phyloP scores from a whole-genome alignment of 179 eudicot species.

The Patellifolia procumbens region DNA sequence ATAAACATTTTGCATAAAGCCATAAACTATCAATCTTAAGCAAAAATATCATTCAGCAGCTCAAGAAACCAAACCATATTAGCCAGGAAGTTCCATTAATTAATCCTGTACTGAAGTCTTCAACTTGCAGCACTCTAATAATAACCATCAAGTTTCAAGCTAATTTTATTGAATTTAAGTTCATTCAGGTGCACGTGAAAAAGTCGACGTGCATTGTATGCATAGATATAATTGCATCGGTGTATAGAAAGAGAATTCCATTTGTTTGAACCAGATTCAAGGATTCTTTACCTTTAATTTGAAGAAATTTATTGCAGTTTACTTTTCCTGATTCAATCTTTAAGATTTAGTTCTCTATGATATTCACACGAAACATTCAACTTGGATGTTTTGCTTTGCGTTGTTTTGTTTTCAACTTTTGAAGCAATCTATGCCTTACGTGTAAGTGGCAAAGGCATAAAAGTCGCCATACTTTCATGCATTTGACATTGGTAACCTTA shows the following conservation, averaged over 20 bases:
- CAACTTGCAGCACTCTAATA: background rate
- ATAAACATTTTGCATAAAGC: background rate
- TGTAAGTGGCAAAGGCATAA: background rate
- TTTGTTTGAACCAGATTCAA: background rate
- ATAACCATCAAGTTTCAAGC: background rate
- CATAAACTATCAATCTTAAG: conserved; percentile 4
- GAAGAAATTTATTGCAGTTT: too few species aligned
- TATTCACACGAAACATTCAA: background rate
- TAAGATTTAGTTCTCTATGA: background rate
- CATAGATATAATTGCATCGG: background rate
- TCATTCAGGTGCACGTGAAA: background rate
- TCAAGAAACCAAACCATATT: background rate
- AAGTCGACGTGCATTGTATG: background rate
- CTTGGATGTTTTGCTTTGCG: background rate
- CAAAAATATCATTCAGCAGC: background rate
- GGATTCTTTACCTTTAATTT: background rate
- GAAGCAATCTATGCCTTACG: background rate
- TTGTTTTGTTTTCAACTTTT: too few species aligned
- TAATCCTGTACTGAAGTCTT: background rate
- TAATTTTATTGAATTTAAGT: background rate
- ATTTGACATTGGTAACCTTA: background rate
- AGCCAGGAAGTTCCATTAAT: background rate
- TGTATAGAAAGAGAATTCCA: background rate
- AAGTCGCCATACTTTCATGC: background rate
- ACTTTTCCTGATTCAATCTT: background rate